Conservation (phyloP, 352 stramenopile species). For the Globisporangium heterothallicum region DNA sequence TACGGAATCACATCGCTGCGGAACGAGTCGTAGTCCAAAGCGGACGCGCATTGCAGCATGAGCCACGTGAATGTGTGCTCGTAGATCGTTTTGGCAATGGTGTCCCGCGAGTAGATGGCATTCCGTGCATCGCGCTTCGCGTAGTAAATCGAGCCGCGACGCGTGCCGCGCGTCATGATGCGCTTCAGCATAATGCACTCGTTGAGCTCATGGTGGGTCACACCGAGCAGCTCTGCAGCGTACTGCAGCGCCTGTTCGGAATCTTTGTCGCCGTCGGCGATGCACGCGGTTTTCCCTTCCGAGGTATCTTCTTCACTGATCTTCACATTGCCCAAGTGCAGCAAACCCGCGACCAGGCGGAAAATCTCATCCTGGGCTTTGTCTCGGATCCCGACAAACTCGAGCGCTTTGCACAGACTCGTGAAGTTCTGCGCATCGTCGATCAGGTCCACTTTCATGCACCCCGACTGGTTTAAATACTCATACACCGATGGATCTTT, state of each 20-base stretch:
- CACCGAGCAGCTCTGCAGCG: conserved; percentile 59
- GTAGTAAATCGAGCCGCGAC: conserved; percentile 75
- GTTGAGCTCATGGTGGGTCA: conserved; percentile 53
- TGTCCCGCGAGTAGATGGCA: conserved; percentile 81
- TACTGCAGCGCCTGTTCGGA: conserved; percentile 43
- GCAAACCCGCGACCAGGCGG: conserved; percentile 54
- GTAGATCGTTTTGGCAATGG: conserved; percentile 89
- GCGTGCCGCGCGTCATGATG: conserved; percentile 69
- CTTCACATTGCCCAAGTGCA: conserved; percentile 77
- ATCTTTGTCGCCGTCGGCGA: conserved; percentile 33
- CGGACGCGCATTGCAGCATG: conserved; percentile 75
- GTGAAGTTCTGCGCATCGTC: conserved; percentile 68
- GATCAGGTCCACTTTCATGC: conserved; percentile 59
- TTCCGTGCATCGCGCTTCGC: conserved; percentile 55
- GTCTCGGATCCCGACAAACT: conserved; percentile 70
- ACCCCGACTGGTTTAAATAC: conserved; percentile 77
- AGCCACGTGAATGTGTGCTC: conserved; percentile 86
- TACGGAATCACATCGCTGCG: conserved; percentile 78
- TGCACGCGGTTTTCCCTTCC: conserved; percentile 67
- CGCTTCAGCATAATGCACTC: conserved; percentile 77
- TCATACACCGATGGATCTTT: conserved; percentile 57
- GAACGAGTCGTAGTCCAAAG: conserved; percentile 77
- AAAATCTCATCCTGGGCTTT: conserved; percentile 71
- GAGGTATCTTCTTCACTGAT: conserved; percentile 69
- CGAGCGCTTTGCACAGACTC: conserved; percentile 54